These are phyloP conservation scores for Leptographium flavum DNA, from an alignment of 2,329 filamentous ascomycete genomes.

Conservation along the genomic window DNA sequence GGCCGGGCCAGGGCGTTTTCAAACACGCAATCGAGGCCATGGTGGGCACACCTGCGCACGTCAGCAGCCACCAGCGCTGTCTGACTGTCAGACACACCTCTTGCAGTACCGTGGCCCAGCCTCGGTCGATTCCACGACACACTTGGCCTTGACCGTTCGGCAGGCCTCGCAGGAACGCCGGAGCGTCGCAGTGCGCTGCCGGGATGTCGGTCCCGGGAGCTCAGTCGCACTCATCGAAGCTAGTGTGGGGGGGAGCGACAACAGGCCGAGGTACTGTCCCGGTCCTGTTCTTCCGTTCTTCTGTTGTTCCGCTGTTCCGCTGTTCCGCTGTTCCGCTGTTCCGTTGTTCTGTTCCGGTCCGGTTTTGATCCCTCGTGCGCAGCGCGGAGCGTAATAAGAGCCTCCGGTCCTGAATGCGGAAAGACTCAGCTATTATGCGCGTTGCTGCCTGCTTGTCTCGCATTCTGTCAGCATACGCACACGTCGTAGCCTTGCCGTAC, in stretches of 20 bases:
- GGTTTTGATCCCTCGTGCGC: no score
- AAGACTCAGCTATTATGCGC: no score
- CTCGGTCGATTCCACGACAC: conserved; percentile 6
- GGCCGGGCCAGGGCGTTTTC: conserved; percentile 13
- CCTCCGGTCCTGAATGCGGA: no score
- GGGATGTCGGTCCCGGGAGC: neutral
- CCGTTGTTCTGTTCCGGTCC: no score
- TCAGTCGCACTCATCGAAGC: neutral
- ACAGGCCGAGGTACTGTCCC: neutral
- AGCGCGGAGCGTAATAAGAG: no score
- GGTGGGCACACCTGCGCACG: conserved; percentile 7
- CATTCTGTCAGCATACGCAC: neutral
- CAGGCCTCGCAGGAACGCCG: conserved; percentile 14
- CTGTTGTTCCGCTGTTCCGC: no score
- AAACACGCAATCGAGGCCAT: conserved; percentile 11
- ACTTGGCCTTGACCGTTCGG: conserved; percentile 12
- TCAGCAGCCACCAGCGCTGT: neutral
- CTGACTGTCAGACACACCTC: conserved; percentile 4
- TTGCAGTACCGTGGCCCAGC: conserved; percentile 8
- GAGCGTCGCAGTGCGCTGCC: conserved; percentile 10
- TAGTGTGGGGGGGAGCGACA: neutral
- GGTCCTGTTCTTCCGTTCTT: no score
- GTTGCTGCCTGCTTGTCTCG: no score
- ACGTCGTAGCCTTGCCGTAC: neutral
- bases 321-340: no score